These are phyloP conservation scores for Polytrichum formosum DNA, from an alignment of 225 moss, liverwort and hornwort species.

Conservation along the genomic window DNA sequence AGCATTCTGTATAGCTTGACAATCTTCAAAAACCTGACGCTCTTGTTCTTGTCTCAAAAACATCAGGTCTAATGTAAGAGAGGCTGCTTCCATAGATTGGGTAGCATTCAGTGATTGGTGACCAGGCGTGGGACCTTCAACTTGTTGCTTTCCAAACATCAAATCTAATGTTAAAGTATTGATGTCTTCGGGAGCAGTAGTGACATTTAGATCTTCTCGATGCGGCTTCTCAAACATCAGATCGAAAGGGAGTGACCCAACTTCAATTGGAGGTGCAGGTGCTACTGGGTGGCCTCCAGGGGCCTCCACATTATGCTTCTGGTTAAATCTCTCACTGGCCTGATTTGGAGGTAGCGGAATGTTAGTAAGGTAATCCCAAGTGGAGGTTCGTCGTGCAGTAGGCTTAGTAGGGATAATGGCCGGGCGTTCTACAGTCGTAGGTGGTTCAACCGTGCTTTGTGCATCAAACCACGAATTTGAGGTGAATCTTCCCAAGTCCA, in stretches of 20 bases:
- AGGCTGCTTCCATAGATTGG: conserved; percentile 24
- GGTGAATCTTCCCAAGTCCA: conserved; percentile 39
- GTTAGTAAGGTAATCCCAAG: conserved; percentile 56
- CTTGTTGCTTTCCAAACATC: conserved; percentile 37
- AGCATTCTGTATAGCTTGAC: conserved; percentile 14
- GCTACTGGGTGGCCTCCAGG: conserved; percentile 25
- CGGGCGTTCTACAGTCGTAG: conserved; percentile 40
- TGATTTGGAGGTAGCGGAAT: conserved; percentile 41
- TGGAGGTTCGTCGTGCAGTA: conserved; percentile 48
- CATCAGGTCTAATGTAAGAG: conserved; percentile 36
- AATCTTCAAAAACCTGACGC: conserved; percentile 15
- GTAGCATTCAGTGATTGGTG: conserved; percentile 16
- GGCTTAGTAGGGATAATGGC: conserved; percentile 54
- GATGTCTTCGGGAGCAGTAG: conserved; percentile 20
- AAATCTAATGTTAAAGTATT: conserved; percentile 22
- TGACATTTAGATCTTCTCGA: conserved; percentile 32
- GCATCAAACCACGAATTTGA: conserved; percentile 46
- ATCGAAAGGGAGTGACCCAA: conserved; percentile 44
- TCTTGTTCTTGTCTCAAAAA: conserved; percentile 38
- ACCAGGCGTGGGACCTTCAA: conserved; percentile 8
- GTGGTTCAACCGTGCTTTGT: conserved; percentile 31
- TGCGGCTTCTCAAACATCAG: conserved; percentile 52
- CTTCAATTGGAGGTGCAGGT: conserved; percentile 43
- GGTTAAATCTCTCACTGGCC: conserved; percentile 31
- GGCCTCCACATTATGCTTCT: conserved; percentile 22